These are phyloP conservation scores for Coemansia sp. DNA, from an alignment of 192 early-diverging fungal species.

Conservation along the genomic window DNA sequence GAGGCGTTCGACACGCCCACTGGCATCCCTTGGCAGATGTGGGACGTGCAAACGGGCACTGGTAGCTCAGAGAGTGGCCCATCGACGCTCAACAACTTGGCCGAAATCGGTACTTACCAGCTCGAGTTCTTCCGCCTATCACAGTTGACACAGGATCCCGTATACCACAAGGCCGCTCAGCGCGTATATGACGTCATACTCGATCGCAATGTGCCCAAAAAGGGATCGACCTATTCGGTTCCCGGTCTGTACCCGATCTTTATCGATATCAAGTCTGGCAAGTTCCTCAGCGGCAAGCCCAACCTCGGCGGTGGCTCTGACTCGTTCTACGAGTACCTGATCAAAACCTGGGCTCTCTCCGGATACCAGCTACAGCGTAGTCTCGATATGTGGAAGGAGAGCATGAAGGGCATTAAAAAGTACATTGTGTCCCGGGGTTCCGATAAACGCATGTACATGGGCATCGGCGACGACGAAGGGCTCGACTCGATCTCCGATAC, in stretches of 20 bases:
- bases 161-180: conserved; percentile 83
- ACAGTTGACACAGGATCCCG: conserved; percentile 73
- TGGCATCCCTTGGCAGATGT: conserved; percentile 67
- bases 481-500: conserved; percentile 53
- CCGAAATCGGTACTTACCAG: conserved; percentile 54
- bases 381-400: conserved; percentile 52
- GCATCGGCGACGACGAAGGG: conserved; percentile 48
- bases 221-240: conserved; percentile 35
- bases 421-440: conserved; percentile 44
- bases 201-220: conserved; percentile 40
- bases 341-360: conserved; percentile 88
- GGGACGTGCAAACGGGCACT: conserved; percentile 64
- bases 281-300: conserved; percentile 55
- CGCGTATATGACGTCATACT: conserved; percentile 52
- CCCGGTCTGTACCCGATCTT: conserved; percentile 81
- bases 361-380: conserved; percentile 50
- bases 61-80: conserved; percentile 48
- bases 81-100: conserved; percentile 48
- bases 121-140: conserved; percentile 89
- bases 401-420: conserved; percentile 42
- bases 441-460: conserved; percentile 53
- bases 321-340: conserved; percentile 94
- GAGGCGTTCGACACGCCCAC: conserved; percentile 63
- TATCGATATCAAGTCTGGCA: conserved; percentile 52
- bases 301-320: conserved; percentile 89